These are phyloP conservation scores for Phialophora chinensis DNA, from an alignment of 2,329 filamentous ascomycete genomes.

Conservation along the genomic window DNA sequence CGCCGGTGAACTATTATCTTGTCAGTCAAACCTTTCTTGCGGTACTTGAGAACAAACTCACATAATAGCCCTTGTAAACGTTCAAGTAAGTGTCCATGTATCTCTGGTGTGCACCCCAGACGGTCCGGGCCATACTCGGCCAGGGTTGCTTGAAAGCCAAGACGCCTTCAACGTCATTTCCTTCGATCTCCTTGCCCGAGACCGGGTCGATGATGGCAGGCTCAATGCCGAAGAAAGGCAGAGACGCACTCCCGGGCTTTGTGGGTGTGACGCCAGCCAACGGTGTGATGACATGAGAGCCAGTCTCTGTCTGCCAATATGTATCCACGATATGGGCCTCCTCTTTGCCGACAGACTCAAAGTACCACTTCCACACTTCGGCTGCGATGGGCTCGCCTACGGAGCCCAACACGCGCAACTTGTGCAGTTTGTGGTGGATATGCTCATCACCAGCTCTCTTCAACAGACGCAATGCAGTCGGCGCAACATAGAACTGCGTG, in stretches of 20 bases:
- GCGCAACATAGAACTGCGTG: constrained; percentile 97
- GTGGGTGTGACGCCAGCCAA: constrained; percentile 92
- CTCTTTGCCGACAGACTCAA: constrained; percentile 90
- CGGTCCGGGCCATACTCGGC: constrained; percentile 98
- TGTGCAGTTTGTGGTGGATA: constrained; percentile 86
- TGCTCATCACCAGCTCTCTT: constrained; percentile 96
- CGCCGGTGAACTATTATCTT: constrained; percentile 59
- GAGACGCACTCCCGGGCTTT: constrained; percentile 92
- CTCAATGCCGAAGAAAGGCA: constrained; percentile 98
- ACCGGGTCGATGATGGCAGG: constrained; percentile 97
- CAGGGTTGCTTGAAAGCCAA: constrained; percentile 96
- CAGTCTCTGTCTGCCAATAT: constrained; percentile 99
- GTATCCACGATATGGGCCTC: constrained; percentile 94
- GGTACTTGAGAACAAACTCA: constrained; percentile 58
- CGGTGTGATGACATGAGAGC: constrained; percentile 93
- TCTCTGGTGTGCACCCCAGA: constrained; percentile 96
- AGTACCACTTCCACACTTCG: constrained; percentile 99
- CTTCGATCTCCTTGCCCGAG: constrained; percentile 87
- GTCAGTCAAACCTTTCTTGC: constrained; percentile 22
- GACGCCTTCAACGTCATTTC: constrained; percentile 97
- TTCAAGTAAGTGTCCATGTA: constrained; percentile 99
- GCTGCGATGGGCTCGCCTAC: constrained; percentile 97
- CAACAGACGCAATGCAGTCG: constrained; percentile 87
- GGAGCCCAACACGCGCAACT: constrained; percentile 86
- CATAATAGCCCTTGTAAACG: constrained; percentile 97